Evolutionary conservation across 1,139 yeast species (phyloP).

Genomic region (Sugiyamaella xylanicola): DNA sequence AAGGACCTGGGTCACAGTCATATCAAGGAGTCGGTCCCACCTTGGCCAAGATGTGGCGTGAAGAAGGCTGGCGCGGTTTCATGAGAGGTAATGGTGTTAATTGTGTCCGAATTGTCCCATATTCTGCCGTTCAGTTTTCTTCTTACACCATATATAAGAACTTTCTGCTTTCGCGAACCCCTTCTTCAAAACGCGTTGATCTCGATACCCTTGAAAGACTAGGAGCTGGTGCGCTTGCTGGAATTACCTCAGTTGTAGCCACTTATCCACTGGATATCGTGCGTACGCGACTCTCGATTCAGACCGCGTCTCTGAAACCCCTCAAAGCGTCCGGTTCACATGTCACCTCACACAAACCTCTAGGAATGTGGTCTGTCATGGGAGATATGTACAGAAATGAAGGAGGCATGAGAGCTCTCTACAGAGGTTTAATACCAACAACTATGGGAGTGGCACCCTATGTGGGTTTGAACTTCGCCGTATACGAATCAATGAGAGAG

Average conservation of each 20-base stretch:
- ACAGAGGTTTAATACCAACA: constrained; percentile 86
- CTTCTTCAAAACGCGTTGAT: constrained; percentile 36
- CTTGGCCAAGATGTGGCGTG: constrained; percentile 74
- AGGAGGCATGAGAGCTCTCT: constrained; percentile 79
- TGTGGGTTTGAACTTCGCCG: constrained; percentile 88
- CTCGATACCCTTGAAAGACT: constrained; percentile 61
- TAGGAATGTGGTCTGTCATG: constrained; percentile 67
- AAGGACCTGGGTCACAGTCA: constrained; percentile 68
- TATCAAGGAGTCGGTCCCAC: constrained; percentile 78
- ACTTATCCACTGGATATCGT: constrained; percentile 93
- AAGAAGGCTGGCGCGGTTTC: constrained; percentile 87
- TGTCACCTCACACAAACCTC: constrained; percentile 45
- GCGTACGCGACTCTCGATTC: constrained; percentile 84
- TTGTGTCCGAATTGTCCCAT: constrained; percentile 88
- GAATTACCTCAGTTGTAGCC: constrained; percentile 73
- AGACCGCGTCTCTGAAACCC: constrained; percentile 74
- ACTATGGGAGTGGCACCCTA: constrained; percentile 94
- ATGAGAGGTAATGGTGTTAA: constrained; percentile 90
- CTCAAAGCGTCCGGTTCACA: constrained; percentile 49
- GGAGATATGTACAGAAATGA: constrained; percentile 65
- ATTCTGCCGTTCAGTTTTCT: constrained; percentile 91
- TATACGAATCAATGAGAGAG: constrained; percentile 80
- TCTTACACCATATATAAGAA: constrained; percentile 75
- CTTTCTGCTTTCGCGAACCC: constrained; percentile 26
- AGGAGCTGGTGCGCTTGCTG: constrained; percentile 78